These are phyloP conservation scores for Moniliophthora roreri DNA, from an alignment of 1,284 basidiomycete species.

Conservation along the genomic window DNA sequence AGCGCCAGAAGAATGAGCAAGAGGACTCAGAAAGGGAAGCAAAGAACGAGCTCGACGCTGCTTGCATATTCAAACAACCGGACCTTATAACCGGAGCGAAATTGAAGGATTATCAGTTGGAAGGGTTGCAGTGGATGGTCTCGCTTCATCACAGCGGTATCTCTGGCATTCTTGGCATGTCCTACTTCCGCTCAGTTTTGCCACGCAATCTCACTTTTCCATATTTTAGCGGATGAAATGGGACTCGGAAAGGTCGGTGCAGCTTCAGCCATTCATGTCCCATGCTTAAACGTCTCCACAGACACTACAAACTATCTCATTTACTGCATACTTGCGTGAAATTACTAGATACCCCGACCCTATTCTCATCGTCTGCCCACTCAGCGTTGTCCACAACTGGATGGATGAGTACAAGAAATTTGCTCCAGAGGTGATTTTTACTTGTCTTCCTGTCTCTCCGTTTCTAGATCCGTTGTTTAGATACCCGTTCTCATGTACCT, in stretches of 20 bases:
- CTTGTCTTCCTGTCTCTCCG: background rate
- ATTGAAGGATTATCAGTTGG: slow-evolving; percentile 90
- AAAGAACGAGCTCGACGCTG: slow-evolving; percentile 18
- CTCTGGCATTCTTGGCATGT: slow-evolving; percentile 86
- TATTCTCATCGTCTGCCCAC: slow-evolving; percentile 88
- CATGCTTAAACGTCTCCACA: slow-evolving; percentile 28
- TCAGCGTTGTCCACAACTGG: slow-evolving; percentile 95
- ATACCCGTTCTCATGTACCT: slow-evolving; percentile 91
- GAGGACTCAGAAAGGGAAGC: slow-evolving; percentile 26
- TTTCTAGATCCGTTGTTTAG: slow-evolving; percentile 32
- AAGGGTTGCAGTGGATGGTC: slow-evolving; percentile 96
- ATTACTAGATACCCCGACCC: slow-evolving; percentile 68
- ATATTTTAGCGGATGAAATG: slow-evolving; percentile 81
- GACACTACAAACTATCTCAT: slow-evolving; percentile 93
- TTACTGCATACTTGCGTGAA: slow-evolving; percentile 86
- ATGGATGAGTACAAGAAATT: slow-evolving; percentile 84
- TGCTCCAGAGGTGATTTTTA: slow-evolving; percentile 56
- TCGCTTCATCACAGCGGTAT: slow-evolving; percentile 92
- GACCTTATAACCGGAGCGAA: slow-evolving; percentile 80
- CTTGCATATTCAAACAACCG: slow-evolving; percentile 66
- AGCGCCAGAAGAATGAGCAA: slow-evolving; percentile 30
- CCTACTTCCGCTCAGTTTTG: too few relatives aligned
- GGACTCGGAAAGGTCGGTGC: slow-evolving; percentile 78
- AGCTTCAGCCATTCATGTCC: background rate
- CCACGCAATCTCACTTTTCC: slow-evolving; percentile 11